Evolutionary conservation across 2,329 filamentous ascomycete genomes (phyloP), one percentile per base, ranked within the genome.

Genomic region (Penicillium psychrosexuale): DNA sequence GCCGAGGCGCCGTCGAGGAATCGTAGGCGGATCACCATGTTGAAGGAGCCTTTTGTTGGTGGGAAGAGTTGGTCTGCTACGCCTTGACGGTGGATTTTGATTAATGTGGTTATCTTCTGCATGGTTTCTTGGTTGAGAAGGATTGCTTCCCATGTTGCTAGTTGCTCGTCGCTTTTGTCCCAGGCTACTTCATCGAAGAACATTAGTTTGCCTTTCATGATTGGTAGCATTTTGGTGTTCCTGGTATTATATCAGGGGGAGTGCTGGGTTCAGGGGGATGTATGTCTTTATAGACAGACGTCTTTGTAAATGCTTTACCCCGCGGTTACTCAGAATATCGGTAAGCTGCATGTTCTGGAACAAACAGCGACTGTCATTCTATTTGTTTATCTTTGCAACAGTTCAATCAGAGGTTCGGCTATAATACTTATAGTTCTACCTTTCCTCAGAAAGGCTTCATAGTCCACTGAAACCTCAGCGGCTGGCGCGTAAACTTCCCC

Each of bases 1-100:
- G 27, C 63, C 15, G 64, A 64, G 46, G 51, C 56, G 3, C 61
- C 31, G 31, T 15, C 31, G 31, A 15, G 65, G 15, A 28, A 37
- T 7, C 13, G 44, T 8, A 47, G 44, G 7, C 44, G 31, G 31
- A 47, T 47, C 2, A 47, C 44, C 44, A 47, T 47, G 19, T 47
- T 47, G 33, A 47, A 47, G 7, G 44, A n/a, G 15, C 44, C 44
- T 17, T 47, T 47, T 47, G 19, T 33, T 0, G 44, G 44, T 8
- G 44, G 44, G 31, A 13, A 36, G 19, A 47, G 30, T 12, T 31
- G 33, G 13, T 13, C 22, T 42, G 40, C 8, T 30, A 27, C 15
- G 40, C 5, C 9, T 3, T 12, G 27, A 8, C 22, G 27, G 40
- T 43, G 40, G 38, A 12, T 12, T 24, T 43, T n/a, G 40, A 17